Conservation (phyloP, 192 early-diverging fungal species). For the Gigaspora rosea region DNA sequence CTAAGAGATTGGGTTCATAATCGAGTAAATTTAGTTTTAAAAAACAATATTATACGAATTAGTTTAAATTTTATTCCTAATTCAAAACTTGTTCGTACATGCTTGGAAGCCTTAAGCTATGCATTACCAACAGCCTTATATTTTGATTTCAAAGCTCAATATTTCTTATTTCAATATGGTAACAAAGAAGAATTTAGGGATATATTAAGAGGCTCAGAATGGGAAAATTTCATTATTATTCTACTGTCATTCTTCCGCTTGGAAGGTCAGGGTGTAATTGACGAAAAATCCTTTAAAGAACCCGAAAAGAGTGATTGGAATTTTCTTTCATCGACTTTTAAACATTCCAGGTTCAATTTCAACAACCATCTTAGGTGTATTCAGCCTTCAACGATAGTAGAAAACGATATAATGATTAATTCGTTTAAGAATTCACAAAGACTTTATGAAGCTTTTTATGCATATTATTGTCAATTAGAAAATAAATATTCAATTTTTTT, state of each 20-base stretch:
- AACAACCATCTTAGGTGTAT: conserved; percentile 8
- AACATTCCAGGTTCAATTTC: conserved; percentile 21
- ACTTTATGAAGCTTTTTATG: conserved; percentile 35
- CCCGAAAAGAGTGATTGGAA: conserved; percentile 5
- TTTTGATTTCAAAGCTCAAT: conserved; percentile 39
- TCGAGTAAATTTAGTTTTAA: conserved; percentile 38
- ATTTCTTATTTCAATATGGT: conserved; percentile 39
- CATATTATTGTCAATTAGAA: conserved; percentile 7
- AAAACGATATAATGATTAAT: conserved; percentile 5
- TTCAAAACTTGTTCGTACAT: conserved; percentile 43
- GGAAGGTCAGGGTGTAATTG: too few species aligned
- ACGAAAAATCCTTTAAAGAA: not conserved
- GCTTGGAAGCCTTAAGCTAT: conserved; percentile 42
- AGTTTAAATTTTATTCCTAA: conserved; percentile 39
- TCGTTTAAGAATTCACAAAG: conserved; percentile 2
- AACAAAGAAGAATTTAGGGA: not conserved
- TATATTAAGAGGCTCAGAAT: conserved; percentile 34
- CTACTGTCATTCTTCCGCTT: conserved; percentile 45
- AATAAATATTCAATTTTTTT: conserved; percentile 38
- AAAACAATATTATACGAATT: conserved; percentile 33
- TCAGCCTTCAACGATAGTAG: not conserved
- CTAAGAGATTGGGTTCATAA: conserved; percentile 44
- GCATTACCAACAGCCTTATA: conserved; percentile 39
- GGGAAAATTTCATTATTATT: conserved; percentile 41
- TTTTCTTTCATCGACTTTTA: not conserved